Percentiles rank a stretch among this genome's conserved stretches.
These are phyloP conservation scores for Talaromyces borbonicus DNA, from an alignment of 495 filamentous ascomycete genomes.

Conservation along the genomic window DNA sequence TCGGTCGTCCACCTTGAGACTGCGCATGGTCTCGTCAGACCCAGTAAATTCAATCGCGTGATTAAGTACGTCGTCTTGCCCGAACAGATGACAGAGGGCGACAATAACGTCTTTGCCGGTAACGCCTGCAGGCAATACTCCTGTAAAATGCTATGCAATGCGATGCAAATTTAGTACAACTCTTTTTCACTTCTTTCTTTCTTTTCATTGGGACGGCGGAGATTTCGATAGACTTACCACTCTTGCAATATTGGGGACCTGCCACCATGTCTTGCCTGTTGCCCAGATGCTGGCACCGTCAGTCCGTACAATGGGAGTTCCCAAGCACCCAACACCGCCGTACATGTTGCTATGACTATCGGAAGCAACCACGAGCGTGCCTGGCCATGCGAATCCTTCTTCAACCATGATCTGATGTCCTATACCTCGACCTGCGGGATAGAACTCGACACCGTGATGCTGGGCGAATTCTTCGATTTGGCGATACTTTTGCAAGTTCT, in stretches of 20 bases:
- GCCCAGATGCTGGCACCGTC: constrained; percentile 85
- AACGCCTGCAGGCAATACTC: constrained; percentile 66
- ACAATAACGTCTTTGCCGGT: constrained; percentile 96
- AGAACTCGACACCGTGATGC: constrained; percentile 74
- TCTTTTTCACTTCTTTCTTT: no score
- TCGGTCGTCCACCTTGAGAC: constrained; percentile 65
- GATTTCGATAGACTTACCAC: constrained; percentile 35
- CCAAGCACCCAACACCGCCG: constrained; percentile 69
- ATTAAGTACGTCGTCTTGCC: constrained; percentile 84
- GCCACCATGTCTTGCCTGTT: constrained; percentile 79
- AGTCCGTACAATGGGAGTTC: constrained; percentile 77
- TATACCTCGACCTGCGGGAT: constrained; percentile 73
- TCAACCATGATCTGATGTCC: constrained; percentile 89
- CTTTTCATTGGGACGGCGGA: no score
- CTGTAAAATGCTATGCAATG: constrained; percentile 50
- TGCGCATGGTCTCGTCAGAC: constrained; percentile 64
- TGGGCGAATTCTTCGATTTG: constrained; percentile 83
- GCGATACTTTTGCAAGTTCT: constrained; percentile 75
- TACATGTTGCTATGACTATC: constrained; percentile 88
- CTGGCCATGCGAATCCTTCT: constrained; percentile 75
- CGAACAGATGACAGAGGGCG: constrained; percentile 78
- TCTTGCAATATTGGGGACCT: constrained; percentile 76
- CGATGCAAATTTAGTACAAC: no score
- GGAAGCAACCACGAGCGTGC: constrained; percentile 70
- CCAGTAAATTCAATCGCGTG: constrained; percentile 88